Percentiles rank a stretch among this genome's conserved stretches.
Evolutionary conservation across 1,139 yeast species (phyloP).

Genomic region (Geotrichum klebahnii): DNA sequence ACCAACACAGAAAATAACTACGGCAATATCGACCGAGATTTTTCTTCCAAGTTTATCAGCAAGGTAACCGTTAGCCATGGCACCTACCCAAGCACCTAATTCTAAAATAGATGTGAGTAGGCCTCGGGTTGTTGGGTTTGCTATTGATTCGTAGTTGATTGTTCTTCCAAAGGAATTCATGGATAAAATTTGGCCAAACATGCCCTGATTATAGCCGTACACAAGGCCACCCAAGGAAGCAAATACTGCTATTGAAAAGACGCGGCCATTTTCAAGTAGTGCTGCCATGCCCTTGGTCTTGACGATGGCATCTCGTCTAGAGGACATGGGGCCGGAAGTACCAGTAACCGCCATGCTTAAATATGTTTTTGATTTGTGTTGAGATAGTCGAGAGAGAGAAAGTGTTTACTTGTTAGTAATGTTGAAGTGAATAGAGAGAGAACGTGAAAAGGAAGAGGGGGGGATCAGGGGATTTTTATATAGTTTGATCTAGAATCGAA

Average conservation of each 20-base stretch:
- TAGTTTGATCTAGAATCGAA: too few relatives aligned
- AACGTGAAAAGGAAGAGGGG: too few relatives aligned
- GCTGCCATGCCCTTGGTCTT: constrained; percentile 36
- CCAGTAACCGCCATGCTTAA: constrained; percentile 9
- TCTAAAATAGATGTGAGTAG: constrained; percentile 31
- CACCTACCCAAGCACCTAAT: constrained; percentile 33
- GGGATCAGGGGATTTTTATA: too few relatives aligned
- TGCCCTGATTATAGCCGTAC: constrained; percentile 46
- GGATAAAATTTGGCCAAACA: constrained; percentile 54
- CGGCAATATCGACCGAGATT: constrained; percentile 18
- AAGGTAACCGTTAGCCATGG: constrained; percentile 29
- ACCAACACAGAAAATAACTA: constrained; percentile 26
- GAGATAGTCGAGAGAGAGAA: not conserved
- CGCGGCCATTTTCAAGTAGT: constrained; percentile 27
- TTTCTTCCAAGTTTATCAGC: constrained; percentile 32
- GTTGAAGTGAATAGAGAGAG: too few relatives aligned
- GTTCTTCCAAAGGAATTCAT: constrained; percentile 47
- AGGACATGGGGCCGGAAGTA: constrained; percentile 13
- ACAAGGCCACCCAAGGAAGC: constrained; percentile 37
- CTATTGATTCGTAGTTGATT: constrained; percentile 49
- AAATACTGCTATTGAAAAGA: constrained; percentile 31
- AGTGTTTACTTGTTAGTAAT: not conserved
- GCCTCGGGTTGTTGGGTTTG: constrained; percentile 41
- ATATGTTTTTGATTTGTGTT: too few relatives aligned
- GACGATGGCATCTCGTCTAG: constrained; percentile 15